Evolutionary conservation across 225 moss, liverwort and hornwort species (phyloP).

Genomic region (Rhytidiadelphus loreus): DNA sequence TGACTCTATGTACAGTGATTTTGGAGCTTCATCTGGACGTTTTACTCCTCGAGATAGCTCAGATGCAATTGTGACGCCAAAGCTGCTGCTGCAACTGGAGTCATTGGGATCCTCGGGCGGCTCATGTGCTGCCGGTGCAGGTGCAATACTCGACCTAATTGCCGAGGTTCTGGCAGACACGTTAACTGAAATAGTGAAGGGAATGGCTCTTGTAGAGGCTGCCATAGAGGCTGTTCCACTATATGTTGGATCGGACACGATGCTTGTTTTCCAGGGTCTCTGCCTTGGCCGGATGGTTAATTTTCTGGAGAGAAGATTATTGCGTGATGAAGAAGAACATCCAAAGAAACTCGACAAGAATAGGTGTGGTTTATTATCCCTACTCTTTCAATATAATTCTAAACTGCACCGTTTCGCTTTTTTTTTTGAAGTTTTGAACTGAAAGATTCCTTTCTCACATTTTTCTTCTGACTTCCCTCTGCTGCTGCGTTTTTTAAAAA

Average conservation of each 20-base stretch:
- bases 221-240: slow-evolving; percentile 89
- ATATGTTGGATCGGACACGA: slow-evolving; percentile 60
- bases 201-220: slow-evolving; percentile 63
- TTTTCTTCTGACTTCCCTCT: neutral
- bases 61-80: slow-evolving; percentile 51
- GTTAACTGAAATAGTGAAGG: slow-evolving; percentile 72
- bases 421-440: neutral
- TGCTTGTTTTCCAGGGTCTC: slow-evolving; percentile 86
- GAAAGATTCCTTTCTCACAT: neutral
- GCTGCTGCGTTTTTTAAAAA: neutral
- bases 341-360: slow-evolving; percentile 86
- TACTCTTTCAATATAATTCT: neutral
- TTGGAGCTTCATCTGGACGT: slow-evolving; percentile 43
- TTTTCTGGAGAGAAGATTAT: slow-evolving; percentile 68
- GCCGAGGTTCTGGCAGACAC: slow-evolving; percentile 89
- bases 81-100: slow-evolving; percentile 65
- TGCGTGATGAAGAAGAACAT: slow-evolving; percentile 82
- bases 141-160: slow-evolving; percentile 81
- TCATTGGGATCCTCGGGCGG: slow-evolving; percentile 63
- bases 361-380: slow-evolving; percentile 14
- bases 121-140: slow-evolving; percentile 64
- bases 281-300: slow-evolving; percentile 89
- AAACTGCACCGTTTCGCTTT: neutral
- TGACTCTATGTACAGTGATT: slow-evolving; percentile 44
- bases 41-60: slow-evolving; percentile 48